Percentiles rank a stretch among this genome's conserved stretches.
Conservation (phyloP, 306 rosid genomes). For the Calophaca sinica region DNA sequence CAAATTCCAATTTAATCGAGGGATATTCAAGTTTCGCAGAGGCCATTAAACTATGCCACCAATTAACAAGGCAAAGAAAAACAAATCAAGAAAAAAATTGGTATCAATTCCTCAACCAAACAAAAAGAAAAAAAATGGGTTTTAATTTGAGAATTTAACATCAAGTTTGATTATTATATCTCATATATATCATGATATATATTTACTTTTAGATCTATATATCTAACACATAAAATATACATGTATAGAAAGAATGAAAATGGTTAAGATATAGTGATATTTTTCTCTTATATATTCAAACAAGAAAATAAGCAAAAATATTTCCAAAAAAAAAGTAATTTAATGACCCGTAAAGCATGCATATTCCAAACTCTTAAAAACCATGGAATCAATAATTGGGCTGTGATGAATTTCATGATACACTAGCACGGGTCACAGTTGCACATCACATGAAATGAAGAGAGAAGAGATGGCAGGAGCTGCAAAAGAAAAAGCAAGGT, state of each 20-base stretch:
- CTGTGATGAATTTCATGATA: constrained; percentile 37
- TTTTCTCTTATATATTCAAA: not conserved
- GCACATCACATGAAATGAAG: constrained; percentile 44
- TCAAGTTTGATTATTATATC: not conserved
- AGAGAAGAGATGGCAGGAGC: not conserved
- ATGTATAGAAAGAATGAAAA: not conserved
- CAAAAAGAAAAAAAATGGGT: not conserved
- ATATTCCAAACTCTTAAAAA: not conserved
- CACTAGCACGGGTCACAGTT: constrained; percentile 50
- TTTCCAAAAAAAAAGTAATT: not conserved
- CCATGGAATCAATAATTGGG: not conserved
- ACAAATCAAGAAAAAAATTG: not conserved
- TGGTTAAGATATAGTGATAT: not conserved
- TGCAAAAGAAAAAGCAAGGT: not conserved
- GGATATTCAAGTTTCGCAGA: not conserved
- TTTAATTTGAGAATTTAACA: not conserved
- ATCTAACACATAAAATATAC: not conserved
- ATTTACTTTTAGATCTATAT: not conserved
- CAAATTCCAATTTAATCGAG: not conserved
- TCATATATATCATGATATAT: not conserved
- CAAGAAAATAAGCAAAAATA: not conserved
- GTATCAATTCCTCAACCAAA: not conserved
- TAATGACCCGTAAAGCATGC: not conserved
- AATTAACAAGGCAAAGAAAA: too few relatives aligned
- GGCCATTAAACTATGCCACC: not conserved